Base-by-base conservation (phyloP, 2,329 filamentous ascomycete genomes). In the Dactylellina cionopaga region DNA sequence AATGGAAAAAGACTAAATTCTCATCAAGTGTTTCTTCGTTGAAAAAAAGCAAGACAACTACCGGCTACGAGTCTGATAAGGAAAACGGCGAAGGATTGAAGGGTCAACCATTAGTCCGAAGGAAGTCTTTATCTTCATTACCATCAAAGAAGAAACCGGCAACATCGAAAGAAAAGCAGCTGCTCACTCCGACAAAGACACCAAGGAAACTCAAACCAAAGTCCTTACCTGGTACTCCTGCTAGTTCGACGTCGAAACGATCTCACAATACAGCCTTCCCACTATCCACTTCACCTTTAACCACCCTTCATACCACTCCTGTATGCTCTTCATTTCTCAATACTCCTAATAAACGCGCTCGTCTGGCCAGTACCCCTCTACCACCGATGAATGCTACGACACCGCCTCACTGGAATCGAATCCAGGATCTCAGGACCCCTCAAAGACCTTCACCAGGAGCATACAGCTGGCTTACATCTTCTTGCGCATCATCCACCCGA, bases 11-110 rank as follows among this genome's bases (percentile, higher is more conserved):
- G 35, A 71, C 66, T 1, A 71, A 64, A 25, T 19, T 46, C 22
- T 39, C 56, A 10, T 44, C 27, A n/a, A n/a, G n/a, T 5, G 47
- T 43, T 5, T 43, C 65, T 11, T 71, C 58, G 6, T 31, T 71
- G n/a, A 59, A 51, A 15, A 63, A 58, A 43, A 64, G 66, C 22
- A 71, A 71, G 44, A 71, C 65, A 15, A 71, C 66, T 1, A 63
- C 66, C 6, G 58, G 66, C 10, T 71, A 71, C 39, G 66, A 71
- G 27, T 71, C 66, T 9, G 66, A 71, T 44, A 71, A 71, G 35
- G 66, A 71, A 39, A 71, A 71, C 52, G 25, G 25, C 19, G 51
- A 13, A 24, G 58, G 52, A n/a, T 47, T 71, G n/a, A 64, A 51
- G 33, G 66, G 66, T 15, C 66, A 71, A 29, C 51, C 66, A 15